phyloP scores from a whole-genome alignment of 164 flowering plant species.

The Magnolia officinalis region DNA sequence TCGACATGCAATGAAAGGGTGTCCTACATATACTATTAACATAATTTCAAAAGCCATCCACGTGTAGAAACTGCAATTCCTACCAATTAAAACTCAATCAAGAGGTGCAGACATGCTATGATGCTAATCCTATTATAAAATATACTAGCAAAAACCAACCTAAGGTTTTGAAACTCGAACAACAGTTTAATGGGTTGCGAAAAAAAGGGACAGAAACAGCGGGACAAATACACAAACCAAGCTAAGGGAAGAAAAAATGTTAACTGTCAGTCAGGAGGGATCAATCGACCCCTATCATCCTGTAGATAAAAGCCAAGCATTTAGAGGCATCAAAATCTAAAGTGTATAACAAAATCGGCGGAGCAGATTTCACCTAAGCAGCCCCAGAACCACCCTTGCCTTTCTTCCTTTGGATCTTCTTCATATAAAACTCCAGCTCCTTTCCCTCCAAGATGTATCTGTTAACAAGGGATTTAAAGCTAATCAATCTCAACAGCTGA shows the following conservation, averaged over 20 bases:
- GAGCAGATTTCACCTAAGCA: conserved; percentile 7
- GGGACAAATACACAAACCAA: not conserved
- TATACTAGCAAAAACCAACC: too few relatives aligned
- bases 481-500: not conserved
- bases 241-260: not conserved
- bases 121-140: too few relatives aligned
- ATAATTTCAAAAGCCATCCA: too few relatives aligned
- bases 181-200: too few relatives aligned
- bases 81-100: too few relatives aligned
- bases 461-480: not conserved
- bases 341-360: too few relatives aligned
- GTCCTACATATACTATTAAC: too few relatives aligned
- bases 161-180: too few relatives aligned
- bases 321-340: not conserved
- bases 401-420: conserved; percentile 23
- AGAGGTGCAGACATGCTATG: too few relatives aligned
- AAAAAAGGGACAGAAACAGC: not conserved
- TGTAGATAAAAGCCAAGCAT: not conserved
- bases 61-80: too few relatives aligned
- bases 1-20: too few relatives aligned
- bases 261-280: not conserved
- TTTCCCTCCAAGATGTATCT: conserved; percentile 20
- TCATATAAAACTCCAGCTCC: conserved; percentile 21
- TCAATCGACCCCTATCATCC: not conserved
- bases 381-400: conserved; percentile 19